Base-by-base conservation (phyloP, 176 grass and related monocot genomes). In the Pontederia paniculata region DNA sequence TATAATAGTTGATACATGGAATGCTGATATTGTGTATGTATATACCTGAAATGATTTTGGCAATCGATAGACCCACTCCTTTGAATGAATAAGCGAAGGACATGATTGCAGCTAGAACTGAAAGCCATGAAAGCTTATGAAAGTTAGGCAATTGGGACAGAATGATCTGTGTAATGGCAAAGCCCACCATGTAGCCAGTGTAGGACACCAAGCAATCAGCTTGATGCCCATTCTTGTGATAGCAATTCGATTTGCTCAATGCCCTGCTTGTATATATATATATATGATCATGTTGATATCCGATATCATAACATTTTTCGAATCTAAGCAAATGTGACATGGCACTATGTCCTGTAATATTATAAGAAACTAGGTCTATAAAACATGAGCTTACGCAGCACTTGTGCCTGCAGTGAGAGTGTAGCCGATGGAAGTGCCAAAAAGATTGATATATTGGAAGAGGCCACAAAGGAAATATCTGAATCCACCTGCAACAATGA, bases 381-480 rank as follows among this genome's bases (percentile, higher is more conserved):
- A 37, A 37, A 6, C 3, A 37, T 5, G 28, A 21, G 51, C 85
- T 89, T 79, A 96, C 86, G 78, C 85, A 0, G 82, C 79, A 71
- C 91, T 96, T 53, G 83, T 78, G n/a, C 81, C 81, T 37, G 91
- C 86, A 10, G 86, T 96, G 20, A 96, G 89, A 2, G 82, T 96
- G 72, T 96, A 89, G 0, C 91, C 91, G 42, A 96, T 80, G 4
- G 86, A 77, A 0, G 74, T 78, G 53, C 86, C 82, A 14, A 86
- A 72, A 53, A 96, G 64, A 66, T 96, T 96, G 21, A 80, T 73
- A 68, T 96, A 96, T 31, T 96, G 91, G 17, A 78, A 96, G 57
- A 87, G 21, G 13, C 80, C 85, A 23, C 91, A 96, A 11, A 81
- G 58, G 77, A 71, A 86, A 28, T 86, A 57, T 45, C 84, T 83